A percentile compares a stretch with the other conserved stretches of the same genome.
These are phyloP conservation scores for Phaffia tasmanica DNA, from an alignment of 768 basidiomycete species.

Conservation along the genomic window DNA sequence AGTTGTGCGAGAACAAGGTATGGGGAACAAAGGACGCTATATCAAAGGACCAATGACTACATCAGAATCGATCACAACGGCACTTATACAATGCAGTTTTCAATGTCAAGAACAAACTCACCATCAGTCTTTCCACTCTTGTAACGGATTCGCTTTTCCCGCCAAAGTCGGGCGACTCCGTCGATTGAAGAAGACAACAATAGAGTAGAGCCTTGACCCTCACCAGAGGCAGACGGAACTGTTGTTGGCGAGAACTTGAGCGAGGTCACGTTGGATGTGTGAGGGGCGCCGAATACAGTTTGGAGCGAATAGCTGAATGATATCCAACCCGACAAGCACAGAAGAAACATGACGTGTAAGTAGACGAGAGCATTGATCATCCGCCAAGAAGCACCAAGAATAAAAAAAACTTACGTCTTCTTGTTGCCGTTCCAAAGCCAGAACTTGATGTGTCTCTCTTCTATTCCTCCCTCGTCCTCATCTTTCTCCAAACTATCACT, in stretches of 20 bases:
- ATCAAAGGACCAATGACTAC: constrained; percentile 12
- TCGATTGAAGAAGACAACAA: constrained; percentile 69
- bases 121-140: constrained; percentile 42
- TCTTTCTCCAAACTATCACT: constrained; percentile 63
- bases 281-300: constrained; percentile 79
- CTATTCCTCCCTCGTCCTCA: constrained; percentile 52
- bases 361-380: not conserved
- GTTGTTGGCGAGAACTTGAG: constrained; percentile 55
- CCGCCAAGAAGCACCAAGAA: not conserved
- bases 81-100: not conserved
- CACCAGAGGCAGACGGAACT: constrained; percentile 20
- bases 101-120: constrained; percentile 35
- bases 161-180: constrained; percentile 40
- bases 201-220: constrained; percentile 36
- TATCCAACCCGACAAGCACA: too few relatives aligned
- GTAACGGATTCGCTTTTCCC: constrained; percentile 23
- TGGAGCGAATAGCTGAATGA: constrained; percentile 47
- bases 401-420: constrained; percentile 50
- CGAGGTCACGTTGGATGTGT: constrained; percentile 51
- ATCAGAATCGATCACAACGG: not conserved
- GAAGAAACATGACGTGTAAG: not conserved
- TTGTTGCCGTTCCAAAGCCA: constrained; percentile 64
- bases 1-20: constrained; percentile 58
- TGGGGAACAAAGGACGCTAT: constrained; percentile 70
- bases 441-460: constrained; percentile 64